Percentiles rank a stretch among this genome's conserved stretches.
These are phyloP conservation scores for Calonectria montana DNA, from an alignment of 2,329 filamentous ascomycete species.

Conservation along the genomic window DNA sequence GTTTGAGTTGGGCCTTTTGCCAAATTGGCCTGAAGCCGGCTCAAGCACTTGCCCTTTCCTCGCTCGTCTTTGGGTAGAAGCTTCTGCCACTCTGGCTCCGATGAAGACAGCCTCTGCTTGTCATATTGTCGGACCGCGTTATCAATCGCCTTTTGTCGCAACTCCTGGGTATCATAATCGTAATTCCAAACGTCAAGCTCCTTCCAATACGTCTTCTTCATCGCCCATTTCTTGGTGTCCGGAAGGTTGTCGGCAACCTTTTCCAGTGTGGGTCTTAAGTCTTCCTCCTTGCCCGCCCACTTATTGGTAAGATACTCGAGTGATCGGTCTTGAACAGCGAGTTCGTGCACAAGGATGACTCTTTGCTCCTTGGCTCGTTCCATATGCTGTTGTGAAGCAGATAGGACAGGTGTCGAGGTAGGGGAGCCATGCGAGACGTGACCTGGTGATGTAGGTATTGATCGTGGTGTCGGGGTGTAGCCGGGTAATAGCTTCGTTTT, in stretches of 20 bases:
- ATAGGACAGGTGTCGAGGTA: constrained; percentile 59
- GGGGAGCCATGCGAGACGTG: constrained; percentile 67
- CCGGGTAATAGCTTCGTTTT: constrained; percentile 58
- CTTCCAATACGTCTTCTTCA: constrained; percentile 70
- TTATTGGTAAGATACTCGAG: constrained; percentile 61
- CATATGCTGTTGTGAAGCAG: constrained; percentile 62
- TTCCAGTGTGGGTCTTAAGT: constrained; percentile 64
- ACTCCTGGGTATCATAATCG: constrained; percentile 63
- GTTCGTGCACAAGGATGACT: constrained; percentile 68
- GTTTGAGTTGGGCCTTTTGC: constrained; percentile 62
- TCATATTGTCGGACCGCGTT: constrained; percentile 71
- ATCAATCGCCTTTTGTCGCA: constrained; percentile 70
- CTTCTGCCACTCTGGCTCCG: constrained; percentile 70
- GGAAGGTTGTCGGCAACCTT: constrained; percentile 68
- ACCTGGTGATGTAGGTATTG: constrained; percentile 66
- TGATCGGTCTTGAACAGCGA: constrained; percentile 65
- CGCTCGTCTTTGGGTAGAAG: constrained; percentile 69
- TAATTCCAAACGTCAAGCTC: constrained; percentile 74
- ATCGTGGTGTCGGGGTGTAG: constrained; percentile 51
- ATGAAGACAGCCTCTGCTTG: constrained; percentile 65
- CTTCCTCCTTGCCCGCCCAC: constrained; percentile 64
- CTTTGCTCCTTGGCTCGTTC: constrained; percentile 66
- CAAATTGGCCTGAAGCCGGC: constrained; percentile 70
- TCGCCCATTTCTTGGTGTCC: constrained; percentile 62
- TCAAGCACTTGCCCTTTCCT: constrained; percentile 68